Percentiles rank a stretch among this genome's conserved stretches.
Evolutionary conservation across 2,329 filamentous ascomycete species (phyloP).

Genomic region (Alternaria arbusti): DNA sequence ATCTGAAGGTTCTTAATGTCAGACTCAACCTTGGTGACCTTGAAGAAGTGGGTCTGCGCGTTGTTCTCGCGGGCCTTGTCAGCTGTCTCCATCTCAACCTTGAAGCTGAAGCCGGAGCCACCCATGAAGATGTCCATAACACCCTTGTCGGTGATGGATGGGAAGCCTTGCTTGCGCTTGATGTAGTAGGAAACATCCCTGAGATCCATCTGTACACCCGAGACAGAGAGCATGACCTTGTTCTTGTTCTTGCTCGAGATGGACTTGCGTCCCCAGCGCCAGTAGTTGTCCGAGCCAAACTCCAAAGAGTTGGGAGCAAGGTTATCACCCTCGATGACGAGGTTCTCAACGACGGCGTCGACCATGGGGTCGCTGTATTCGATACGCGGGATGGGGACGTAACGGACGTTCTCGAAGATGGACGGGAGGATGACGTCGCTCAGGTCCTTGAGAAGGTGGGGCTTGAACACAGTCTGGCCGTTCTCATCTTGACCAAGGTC

Average conservation of each 20-base stretch:
- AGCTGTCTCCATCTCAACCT: conserved; percentile 83
- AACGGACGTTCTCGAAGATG: conserved; percentile 82
- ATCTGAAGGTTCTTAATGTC: conserved; percentile 82
- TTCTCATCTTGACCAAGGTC: conserved; percentile 87
- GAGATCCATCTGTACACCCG: conserved; percentile 91
- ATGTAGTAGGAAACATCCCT: conserved; percentile 83
- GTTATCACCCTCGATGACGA: conserved; percentile 95
- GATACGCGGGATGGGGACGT: conserved; percentile 91
- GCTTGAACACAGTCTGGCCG: conserved; percentile 90
- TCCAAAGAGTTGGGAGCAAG: conserved; percentile 92
- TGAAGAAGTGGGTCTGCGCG: conserved; percentile 87
- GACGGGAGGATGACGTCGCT: conserved; percentile 84
- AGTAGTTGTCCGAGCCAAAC: conserved; percentile 89
- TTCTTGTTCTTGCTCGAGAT: conserved; percentile 82
- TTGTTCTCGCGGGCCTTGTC: conserved; percentile 58
- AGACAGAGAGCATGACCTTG: conserved; percentile 82
- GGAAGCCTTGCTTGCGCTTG: conserved; percentile 94
- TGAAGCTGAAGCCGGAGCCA: conserved; percentile 88
- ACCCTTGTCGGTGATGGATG: conserved; percentile 83
- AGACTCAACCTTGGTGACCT: conserved; percentile 86
- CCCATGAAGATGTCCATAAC: conserved; percentile 87
- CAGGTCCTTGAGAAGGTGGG: conserved; percentile 87
- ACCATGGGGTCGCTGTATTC: conserved; percentile 86
- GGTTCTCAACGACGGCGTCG: conserved; percentile 90
- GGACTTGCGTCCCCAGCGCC: conserved; percentile 92